Conservation (phyloP, 2,329 filamentous ascomycete genomes). For the Aureobasidium vineae region DNA sequence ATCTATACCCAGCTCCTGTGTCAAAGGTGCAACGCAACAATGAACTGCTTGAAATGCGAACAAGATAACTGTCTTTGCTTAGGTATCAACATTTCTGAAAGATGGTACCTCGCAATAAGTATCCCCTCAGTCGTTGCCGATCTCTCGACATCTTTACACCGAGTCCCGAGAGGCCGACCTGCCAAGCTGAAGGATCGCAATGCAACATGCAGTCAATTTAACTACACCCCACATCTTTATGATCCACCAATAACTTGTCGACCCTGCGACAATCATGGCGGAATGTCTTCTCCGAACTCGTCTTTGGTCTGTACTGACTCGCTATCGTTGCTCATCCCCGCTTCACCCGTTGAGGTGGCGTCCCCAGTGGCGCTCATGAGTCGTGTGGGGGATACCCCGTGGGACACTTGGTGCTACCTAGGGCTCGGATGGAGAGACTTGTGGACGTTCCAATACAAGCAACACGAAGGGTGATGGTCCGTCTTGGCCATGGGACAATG, state of each 20-base stretch:
- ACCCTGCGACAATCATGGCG: neutral
- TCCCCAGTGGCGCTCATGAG: conserved; percentile 1
- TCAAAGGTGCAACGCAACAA: neutral
- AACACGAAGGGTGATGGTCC: neutral
- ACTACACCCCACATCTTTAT: neutral
- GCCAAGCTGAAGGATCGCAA: conserved; percentile 23
- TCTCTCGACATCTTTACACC: conserved; percentile 18
- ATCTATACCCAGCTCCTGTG: neutral
- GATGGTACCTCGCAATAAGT: conserved; percentile 6
- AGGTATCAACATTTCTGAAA: neutral
- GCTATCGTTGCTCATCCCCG: neutral
- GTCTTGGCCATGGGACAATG: conserved; percentile 23
- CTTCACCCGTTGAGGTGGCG: conserved; percentile 3
- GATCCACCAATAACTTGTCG: conserved; percentile 7
- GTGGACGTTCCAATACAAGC: neutral
- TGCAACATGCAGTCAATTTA: conserved; percentile 12
- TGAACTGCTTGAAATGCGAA: neutral
- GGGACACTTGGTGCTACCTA: neutral
- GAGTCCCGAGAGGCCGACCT: conserved; percentile 9
- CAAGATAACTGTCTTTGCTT: neutral
- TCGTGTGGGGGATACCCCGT: conserved; percentile 20
- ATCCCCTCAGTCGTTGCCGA: conserved; percentile 10
- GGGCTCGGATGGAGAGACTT: neutral
- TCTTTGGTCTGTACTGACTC: conserved; percentile 5
- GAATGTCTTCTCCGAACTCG: neutral